Evolutionary conservation across 2,329 filamentous ascomycete genomes (phyloP).

Genomic region (Mycosphaerelloides madeirae): DNA sequence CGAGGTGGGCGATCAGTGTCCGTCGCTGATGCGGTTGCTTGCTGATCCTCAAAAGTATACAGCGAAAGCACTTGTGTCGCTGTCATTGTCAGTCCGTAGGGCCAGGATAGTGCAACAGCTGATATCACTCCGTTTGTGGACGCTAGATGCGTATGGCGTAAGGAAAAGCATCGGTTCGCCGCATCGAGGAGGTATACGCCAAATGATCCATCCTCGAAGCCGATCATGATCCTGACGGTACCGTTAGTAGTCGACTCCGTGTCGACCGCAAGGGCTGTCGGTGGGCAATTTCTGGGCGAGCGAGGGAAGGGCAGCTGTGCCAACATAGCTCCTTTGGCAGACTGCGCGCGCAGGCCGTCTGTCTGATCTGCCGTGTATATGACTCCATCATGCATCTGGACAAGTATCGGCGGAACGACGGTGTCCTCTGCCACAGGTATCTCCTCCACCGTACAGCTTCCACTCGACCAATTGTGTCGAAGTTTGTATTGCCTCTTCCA

Average conservation of each 20-base stretch:
- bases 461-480: conserved; percentile 84
- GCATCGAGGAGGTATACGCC: conserved; percentile 61
- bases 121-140: conserved; percentile 61
- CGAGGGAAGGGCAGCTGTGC: conserved; percentile 40
- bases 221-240: conserved; percentile 51
- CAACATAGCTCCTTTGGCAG: conserved; percentile 57
- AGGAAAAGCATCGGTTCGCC: conserved; percentile 40
- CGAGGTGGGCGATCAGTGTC: conserved; percentile 42
- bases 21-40: not conserved
- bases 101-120: conserved; percentile 65
- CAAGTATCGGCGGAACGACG: conserved; percentile 59
- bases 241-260: conserved; percentile 33
- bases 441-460: conserved; percentile 74
- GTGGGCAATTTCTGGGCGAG: conserved; percentile 29
- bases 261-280: conserved; percentile 64
- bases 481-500: conserved; percentile 90
- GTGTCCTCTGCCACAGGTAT: conserved; percentile 57
- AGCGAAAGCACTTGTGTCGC: conserved; percentile 68
- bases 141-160: conserved; percentile 56
- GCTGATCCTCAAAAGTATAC: conserved; percentile 45
- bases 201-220: conserved; percentile 68
- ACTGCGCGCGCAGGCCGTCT: conserved; percentile 74
- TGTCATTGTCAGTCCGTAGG: conserved; percentile 76
- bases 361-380: conserved; percentile 69
- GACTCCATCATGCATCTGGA: conserved; percentile 71